Base-by-base conservation (phyloP, 2,329 filamentous ascomycete species). In the Colletotrichum sp. region DNA sequence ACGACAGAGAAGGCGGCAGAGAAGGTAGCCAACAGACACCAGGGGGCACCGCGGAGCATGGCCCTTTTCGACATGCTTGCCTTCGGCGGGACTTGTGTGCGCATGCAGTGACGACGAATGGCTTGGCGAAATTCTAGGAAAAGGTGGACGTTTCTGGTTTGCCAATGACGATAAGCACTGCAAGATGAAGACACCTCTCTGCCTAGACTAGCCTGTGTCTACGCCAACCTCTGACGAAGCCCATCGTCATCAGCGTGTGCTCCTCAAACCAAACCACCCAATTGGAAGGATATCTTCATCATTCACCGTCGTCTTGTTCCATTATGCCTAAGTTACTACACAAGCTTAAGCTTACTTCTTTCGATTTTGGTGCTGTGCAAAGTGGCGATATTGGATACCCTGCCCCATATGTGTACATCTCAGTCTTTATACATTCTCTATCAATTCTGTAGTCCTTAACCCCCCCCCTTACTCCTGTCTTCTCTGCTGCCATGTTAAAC, bases 381-480 rank as follows among this genome's bases (percentile, higher is more conserved):
- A 34, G 16, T 61, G 12, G 48, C 59, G 59, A 61, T 61, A n/a
- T 32, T 61, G 18, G 18, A 18, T 60, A n/a, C 24, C 67, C n/a
- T 8, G 21, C 30, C 61, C 10, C 67, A 68, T 39, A 55, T 67
- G 24, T 70, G 32, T 74, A 26, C 34, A 71, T 68, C 52, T 59
- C 60, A 76, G 36, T 77, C 68, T 78, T 76, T 67, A 52, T 71
- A 64, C 74, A 75, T 76, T 76, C 52, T 76, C 71, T 76, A 76
- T 76, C 72, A 30, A 39, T 57, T 65, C 64, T 70, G 63, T 48
- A 74, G 16, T 39, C 28, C 71, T n/a, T 66, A n/a, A 48, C n/a
- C n/a, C 64, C 64, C 28, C 64, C 28, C 59, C 34, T 48, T 21
- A 60, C 52, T 75, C 60, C 60, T 52, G 57, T 66, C 66, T 65